Evolutionary conservation across 1,284 basidiomycete genomes (phyloP).

Genomic region (Ceratobasidium sp.): DNA sequence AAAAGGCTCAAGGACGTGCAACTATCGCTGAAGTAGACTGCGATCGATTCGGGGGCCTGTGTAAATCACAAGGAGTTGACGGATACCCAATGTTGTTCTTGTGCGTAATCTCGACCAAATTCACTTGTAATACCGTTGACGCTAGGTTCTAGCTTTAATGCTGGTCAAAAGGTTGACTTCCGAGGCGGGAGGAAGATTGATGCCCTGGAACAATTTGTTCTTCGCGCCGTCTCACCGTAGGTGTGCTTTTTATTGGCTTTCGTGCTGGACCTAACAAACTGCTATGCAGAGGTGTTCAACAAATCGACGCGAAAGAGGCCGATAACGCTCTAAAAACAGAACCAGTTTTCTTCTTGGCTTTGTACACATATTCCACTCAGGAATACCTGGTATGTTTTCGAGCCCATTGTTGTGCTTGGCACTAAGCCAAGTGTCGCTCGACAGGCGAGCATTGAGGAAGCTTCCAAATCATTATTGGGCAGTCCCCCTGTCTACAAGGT

Average conservation of each 20-base stretch:
- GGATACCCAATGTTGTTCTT: slow-evolving; percentile 85
- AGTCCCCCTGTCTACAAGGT: slow-evolving; percentile 68
- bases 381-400: slow-evolving; percentile 50
- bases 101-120: slow-evolving; percentile 54
- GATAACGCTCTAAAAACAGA: slow-evolving; percentile 60
- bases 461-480: slow-evolving; percentile 67
- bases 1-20: slow-evolving; percentile 68
- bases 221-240: slow-evolving; percentile 70
- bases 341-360: slow-evolving; percentile 75
- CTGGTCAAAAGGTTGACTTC: slow-evolving; percentile 69
- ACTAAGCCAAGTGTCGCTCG: neutral
- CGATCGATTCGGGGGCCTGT: slow-evolving; percentile 72
- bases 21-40: slow-evolving; percentile 88
- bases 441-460: slow-evolving; percentile 58
- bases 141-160: slow-evolving; percentile 49
- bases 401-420: neutral
- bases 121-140: slow-evolving; percentile 45
- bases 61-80: slow-evolving; percentile 66
- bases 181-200: slow-evolving; percentile 70
- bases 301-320: slow-evolving; percentile 58
- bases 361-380: slow-evolving; percentile 60
- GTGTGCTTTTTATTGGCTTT: slow-evolving; percentile 44
- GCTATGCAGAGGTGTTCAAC: slow-evolving; percentile 54
- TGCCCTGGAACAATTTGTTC: slow-evolving; percentile 72
- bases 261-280: slow-evolving; percentile 36